Percentiles rank a stretch among this genome's conserved stretches.
These are phyloP conservation scores for Ensete ventricosum DNA, from an alignment of 176 grass and related monocot species.

Conservation along the genomic window DNA sequence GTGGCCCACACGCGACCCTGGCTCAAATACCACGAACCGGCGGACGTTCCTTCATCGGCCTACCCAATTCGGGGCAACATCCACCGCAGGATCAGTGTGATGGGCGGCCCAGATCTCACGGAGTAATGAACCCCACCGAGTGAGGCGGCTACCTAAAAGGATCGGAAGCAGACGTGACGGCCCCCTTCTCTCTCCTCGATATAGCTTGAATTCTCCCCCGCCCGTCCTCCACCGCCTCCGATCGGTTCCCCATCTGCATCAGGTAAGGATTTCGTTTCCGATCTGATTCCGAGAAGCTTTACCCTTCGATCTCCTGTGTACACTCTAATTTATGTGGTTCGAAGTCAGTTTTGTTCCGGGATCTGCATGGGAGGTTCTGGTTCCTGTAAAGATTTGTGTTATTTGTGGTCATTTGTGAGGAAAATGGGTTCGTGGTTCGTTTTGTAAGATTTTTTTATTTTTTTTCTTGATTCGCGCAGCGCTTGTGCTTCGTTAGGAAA, in stretches of 20 bases:
- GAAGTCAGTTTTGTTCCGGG: neutral
- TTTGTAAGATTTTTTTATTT: neutral
- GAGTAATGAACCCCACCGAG: no score
- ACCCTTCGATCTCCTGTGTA: neutral
- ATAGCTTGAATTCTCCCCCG: neutral
- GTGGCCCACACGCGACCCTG: no score
- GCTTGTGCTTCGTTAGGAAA: neutral
- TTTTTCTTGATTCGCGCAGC: neutral
- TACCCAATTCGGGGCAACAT: no score
- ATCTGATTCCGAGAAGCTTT: neutral
- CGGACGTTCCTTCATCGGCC: no score
- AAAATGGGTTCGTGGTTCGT: neutral
- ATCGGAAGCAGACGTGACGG: no score
- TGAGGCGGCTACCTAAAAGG: no score
- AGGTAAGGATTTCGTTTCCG: neutral
- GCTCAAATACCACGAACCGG: no score
- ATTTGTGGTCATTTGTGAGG: neutral
- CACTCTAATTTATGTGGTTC: conserved; percentile 15
- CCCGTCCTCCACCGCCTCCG: neutral
- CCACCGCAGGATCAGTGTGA: no score
- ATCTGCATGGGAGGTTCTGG: no score
- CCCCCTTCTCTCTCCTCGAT: neutral
- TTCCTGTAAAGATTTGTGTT: neutral
- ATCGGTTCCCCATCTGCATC: neutral
- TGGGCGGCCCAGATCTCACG: no score